These are phyloP conservation scores for Populus trichocarpa DNA, from an alignment of 441 rosid species.

Conservation along the genomic window DNA sequence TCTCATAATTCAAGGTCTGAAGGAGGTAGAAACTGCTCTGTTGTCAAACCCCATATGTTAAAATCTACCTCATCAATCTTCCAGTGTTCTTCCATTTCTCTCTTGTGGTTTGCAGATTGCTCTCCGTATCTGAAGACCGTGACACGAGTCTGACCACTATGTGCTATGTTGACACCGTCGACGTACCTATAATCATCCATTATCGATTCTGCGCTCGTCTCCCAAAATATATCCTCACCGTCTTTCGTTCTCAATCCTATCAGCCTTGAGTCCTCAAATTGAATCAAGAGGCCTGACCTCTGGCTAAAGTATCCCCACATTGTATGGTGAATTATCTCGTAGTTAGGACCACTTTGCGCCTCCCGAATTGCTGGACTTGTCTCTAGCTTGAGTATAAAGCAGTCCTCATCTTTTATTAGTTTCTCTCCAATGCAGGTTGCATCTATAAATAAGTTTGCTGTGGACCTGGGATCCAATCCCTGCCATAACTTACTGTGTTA, in stretches of 20 bases:
- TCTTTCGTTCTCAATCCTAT: slow-evolving; percentile 59
- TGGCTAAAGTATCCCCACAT: slow-evolving; percentile 95
- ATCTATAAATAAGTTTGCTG: slow-evolving; percentile 69
- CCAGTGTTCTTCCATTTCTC: slow-evolving; percentile 79
- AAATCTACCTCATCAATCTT: slow-evolving; percentile 78
- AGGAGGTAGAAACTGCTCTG: slow-evolving; percentile 64
- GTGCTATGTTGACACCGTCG: slow-evolving; percentile 77
- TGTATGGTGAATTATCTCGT: slow-evolving; percentile 80
- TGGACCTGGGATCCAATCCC: slow-evolving; percentile 91
- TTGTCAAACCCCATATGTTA: slow-evolving; percentile 67
- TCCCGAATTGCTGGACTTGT: slow-evolving; percentile 65
- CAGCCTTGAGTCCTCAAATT: slow-evolving; percentile 76
- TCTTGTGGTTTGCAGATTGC: slow-evolving; percentile 78
- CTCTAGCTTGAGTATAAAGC: slow-evolving; percentile 76
- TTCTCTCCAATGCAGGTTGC: slow-evolving; percentile 91
- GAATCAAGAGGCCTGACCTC: slow-evolving; percentile 74
- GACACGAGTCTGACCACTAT: slow-evolving; percentile 62
- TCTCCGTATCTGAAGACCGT: slow-evolving; percentile 80
- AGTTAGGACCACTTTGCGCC: slow-evolving; percentile 74
- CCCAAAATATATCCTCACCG: slow-evolving; percentile 77
- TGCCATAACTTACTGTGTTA: slow-evolving; percentile 10
- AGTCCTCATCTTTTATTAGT: slow-evolving; percentile 60
- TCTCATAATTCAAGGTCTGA: slow-evolving; percentile 19
- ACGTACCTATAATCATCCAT: slow-evolving; percentile 72
- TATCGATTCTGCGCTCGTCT: slow-evolving; percentile 69